Base-by-base conservation (phyloP, 352 stramenopile species). In the Bremia lactucae region DNA sequence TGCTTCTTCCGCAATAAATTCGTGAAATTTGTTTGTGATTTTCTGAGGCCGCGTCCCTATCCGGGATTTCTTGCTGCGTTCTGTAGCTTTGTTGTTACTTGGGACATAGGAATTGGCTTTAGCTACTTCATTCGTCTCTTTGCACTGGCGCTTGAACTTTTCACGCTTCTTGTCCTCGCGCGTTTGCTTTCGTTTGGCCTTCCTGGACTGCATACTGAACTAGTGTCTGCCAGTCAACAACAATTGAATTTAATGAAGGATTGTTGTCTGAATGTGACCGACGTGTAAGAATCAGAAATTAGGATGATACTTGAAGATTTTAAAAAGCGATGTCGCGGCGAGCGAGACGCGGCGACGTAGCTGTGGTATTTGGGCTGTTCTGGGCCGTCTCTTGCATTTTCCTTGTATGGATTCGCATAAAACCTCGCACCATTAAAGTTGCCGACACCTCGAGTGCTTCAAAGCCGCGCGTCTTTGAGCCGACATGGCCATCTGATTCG, bases 1-100 rank as follows among this genome's bases (percentile, higher is more conserved):
- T 2, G 66, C 74, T 4, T 62, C 79, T 59, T 88, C 70, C 14
- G 79, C 59, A 18, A 87, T 49, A 49, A 90, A 72, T 57, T 87
- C 71, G 36, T 85, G 72, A 57, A 90, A 90, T 37, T 73, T 78
- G 59, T 87, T 89, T 40, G 70, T 62, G 44, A 88, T 61, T 19
- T 53, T 36, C 31, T 6, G 39, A 6, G 31, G 11, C n/a, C 36
- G 48, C 43, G 28, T 19, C 22, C 25, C 31, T 59, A 40, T 49
- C 4, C 16, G 36, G n/a, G 19, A 28, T 36, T 47, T 55, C 31
- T 52, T 59, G 19, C 22, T 34, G 2, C 40, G 35, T 19, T 31
- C 31, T 19, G 46, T 51, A 19, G 2, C 26, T n/a, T n/a, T n/a
- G n/a, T n/a, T n/a, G n/a, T n/a, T n/a, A n/a, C n/a, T n/a, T n/a